Evolutionary conservation across 805 yeast genomes (phyloP).

Genomic region (Hanseniaspora lindneri): DNA sequence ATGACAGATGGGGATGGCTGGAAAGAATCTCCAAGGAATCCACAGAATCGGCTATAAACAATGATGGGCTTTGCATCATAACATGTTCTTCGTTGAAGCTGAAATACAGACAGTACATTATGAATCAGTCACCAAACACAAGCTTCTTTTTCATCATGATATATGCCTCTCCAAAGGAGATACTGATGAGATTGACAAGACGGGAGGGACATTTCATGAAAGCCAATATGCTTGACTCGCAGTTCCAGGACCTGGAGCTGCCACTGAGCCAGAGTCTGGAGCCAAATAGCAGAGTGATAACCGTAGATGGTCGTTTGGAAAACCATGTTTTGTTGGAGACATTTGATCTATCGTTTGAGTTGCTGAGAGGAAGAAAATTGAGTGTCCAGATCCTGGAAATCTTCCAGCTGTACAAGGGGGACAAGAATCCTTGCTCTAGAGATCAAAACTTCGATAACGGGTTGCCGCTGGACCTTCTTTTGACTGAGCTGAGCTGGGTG

Average conservation of each 20-base stretch:
- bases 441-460: constrained; percentile 12
- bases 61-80: constrained; percentile 36
- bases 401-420: constrained; percentile 13
- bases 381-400: constrained; percentile 14
- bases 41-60: constrained; percentile 30
- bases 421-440: constrained; percentile 10
- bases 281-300: constrained; percentile 24
- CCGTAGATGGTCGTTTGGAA: constrained; percentile 22
- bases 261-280: constrained; percentile 37
- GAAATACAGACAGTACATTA: constrained; percentile 54
- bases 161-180: constrained; percentile 49
- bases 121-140: constrained; percentile 27
- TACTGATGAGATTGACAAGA: constrained; percentile 46
- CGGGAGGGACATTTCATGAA: constrained; percentile 81
- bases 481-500: constrained; percentile 15
- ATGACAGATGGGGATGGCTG: constrained; percentile 90
- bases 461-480: constrained; percentile 5
- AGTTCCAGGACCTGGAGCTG: constrained; percentile 59
- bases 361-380: constrained; percentile 12
- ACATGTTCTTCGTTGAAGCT: constrained; percentile 80
- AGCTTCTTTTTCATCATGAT: constrained; percentile 54
- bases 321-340: constrained; percentile 14
- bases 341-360: constrained; percentile 13
- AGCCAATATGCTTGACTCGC: constrained; percentile 68
- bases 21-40: constrained; percentile 36